phyloP scores from a whole-genome alignment of 768 basidiomycete genomes.

The Naematelia encephala region DNA sequence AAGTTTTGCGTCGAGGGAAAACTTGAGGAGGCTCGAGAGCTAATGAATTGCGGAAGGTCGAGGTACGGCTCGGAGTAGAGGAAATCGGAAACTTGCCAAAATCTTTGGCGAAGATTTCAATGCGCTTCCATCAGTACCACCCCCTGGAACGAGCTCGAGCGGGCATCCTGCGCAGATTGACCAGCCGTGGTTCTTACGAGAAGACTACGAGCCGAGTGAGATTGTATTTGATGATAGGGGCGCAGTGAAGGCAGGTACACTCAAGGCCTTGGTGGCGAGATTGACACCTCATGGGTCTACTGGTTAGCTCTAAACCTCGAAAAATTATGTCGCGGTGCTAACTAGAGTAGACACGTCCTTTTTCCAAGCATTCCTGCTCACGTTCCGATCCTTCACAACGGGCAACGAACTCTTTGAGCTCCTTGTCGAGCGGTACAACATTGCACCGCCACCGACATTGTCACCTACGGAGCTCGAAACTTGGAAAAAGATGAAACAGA shows the following conservation, averaged over 20 bases:
- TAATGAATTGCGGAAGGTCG: slow-evolving; percentile 9
- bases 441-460: slow-evolving; percentile 69
- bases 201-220: slow-evolving; percentile 73
- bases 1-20: slow-evolving; percentile 11
- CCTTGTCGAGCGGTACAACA: slow-evolving; percentile 73
- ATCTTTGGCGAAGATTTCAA: slow-evolving; percentile 44
- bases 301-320: slow-evolving; percentile 64
- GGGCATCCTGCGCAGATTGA: slow-evolving; percentile 10
- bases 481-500: slow-evolving; percentile 82
- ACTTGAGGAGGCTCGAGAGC: neutral
- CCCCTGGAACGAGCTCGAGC: neutral
- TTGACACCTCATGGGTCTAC: slow-evolving; percentile 85
- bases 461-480: slow-evolving; percentile 62
- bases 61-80: slow-evolving; percentile 9
- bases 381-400: slow-evolving; percentile 89
- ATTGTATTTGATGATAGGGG: slow-evolving; percentile 82
- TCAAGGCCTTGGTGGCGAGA: slow-evolving; percentile 79
- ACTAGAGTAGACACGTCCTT: slow-evolving; percentile 70
- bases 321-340: no score
- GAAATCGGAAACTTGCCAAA: slow-evolving; percentile 44
- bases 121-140: slow-evolving; percentile 7
- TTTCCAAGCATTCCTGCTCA: slow-evolving; percentile 87
- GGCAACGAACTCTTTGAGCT: slow-evolving; percentile 76
- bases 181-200: slow-evolving; percentile 77
- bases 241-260: slow-evolving; percentile 78